phyloP scores from a whole-genome alignment of 345 rosid genomes.

The Noccaea bulbosa region DNA sequence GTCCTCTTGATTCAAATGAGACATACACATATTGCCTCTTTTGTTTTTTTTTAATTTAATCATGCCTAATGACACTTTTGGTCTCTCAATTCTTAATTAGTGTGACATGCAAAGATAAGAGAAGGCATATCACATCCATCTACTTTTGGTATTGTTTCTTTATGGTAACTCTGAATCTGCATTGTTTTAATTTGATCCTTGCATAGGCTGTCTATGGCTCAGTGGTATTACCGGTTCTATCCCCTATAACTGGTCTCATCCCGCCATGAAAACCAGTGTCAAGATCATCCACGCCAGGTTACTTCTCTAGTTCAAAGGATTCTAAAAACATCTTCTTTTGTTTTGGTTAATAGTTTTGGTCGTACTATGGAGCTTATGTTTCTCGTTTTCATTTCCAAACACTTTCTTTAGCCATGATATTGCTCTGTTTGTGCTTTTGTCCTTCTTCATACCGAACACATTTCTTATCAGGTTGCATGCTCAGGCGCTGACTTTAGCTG shows the following conservation, averaged over 20 bases:
- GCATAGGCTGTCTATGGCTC: slow-evolving; percentile 75
- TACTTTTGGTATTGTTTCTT: not conserved
- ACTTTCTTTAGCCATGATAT: not conserved
- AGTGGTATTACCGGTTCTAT: slow-evolving; percentile 76
- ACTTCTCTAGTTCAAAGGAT: not conserved
- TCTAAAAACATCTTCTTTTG: too few species aligned
- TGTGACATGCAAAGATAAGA: slow-evolving; percentile 28
- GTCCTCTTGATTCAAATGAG: not conserved
- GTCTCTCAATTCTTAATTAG: not conserved
- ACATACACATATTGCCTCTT: not conserved
- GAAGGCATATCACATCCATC: not conserved
- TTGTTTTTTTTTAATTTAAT: not conserved
- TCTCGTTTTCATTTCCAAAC: not conserved
- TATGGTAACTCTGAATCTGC: not conserved
- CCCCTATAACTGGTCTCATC: slow-evolving; percentile 90
- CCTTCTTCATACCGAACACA: too few species aligned
- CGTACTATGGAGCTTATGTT: not conserved
- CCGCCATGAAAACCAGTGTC: slow-evolving; percentile 88
- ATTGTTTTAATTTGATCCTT: not conserved
- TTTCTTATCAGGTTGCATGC: slow-evolving; percentile 69
- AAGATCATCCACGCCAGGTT: slow-evolving; percentile 91
- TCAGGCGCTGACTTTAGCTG: slow-evolving; percentile 79
- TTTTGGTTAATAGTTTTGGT: too few species aligned
- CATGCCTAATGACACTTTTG: slow-evolving; percentile 1
- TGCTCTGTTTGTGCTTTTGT: too few species aligned